Conservation (phyloP, 2,329 filamentous ascomycete genomes). For the Aspergillus fumigatiaffinis region DNA sequence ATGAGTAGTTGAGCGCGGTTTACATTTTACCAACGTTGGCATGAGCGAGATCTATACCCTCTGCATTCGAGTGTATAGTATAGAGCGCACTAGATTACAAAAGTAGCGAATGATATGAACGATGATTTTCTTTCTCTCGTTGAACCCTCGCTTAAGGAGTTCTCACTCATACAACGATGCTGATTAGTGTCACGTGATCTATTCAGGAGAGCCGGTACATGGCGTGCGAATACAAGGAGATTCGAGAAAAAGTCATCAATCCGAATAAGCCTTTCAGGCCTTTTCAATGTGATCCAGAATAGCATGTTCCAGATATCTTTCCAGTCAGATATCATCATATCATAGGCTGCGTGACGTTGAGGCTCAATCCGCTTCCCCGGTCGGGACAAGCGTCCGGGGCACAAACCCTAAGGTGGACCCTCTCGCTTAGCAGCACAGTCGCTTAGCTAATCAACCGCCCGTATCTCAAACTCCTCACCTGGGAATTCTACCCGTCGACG, state of each 20-base stretch:
- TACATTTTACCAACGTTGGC: constrained; percentile 2
- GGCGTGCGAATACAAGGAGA: not conserved
- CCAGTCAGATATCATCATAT: not conserved
- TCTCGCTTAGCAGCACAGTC: constrained; percentile 37
- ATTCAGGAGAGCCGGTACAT: not conserved
- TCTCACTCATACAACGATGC: not conserved
- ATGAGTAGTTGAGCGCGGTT: constrained; percentile 27
- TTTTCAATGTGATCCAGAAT: not conserved
- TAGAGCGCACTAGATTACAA: constrained; percentile 1
- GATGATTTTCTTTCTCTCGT: not conserved
- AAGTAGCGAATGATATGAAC: constrained; percentile 3
- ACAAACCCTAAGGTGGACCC: constrained; percentile 36
- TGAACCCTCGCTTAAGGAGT: not conserved
- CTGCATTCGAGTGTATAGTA: constrained; percentile 9
- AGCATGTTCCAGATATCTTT: not conserved
- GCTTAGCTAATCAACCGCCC: constrained; percentile 39
- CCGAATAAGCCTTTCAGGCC: not conserved
- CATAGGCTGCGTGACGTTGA: not conserved
- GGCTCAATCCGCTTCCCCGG: constrained; percentile 9
- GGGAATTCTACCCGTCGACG: constrained; percentile 34
- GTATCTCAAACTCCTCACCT: constrained; percentile 39
- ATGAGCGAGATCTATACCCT: constrained; percentile 26
- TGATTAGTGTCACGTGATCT: not conserved
- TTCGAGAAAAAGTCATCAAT: not conserved
- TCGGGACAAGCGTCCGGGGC: constrained; percentile 23